phyloP scores from a whole-genome alignment of 768 basidiomycete species.

The Leccinum ochraceum region DNA sequence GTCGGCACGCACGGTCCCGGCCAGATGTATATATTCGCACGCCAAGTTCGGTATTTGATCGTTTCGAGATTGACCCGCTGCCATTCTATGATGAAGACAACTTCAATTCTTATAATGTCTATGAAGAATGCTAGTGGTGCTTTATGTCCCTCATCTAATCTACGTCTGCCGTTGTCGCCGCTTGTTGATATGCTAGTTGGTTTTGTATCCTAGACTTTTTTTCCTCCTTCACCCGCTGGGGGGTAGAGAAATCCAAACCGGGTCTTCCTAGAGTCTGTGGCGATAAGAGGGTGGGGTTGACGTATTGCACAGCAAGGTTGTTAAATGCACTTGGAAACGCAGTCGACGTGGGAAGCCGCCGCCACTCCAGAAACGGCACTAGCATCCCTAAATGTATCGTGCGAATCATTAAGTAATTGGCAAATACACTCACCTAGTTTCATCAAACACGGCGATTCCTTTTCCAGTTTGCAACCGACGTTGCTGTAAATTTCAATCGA shows the following conservation, averaged over 20 bases:
- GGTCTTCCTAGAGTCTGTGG: constrained; percentile 7
- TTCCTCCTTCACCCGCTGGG: not conserved
- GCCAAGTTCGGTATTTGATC: constrained; percentile 59
- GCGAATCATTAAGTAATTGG: constrained; percentile 3
- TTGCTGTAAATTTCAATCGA: constrained; percentile 41
- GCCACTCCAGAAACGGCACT: constrained; percentile 53
- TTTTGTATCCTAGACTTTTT: constrained; percentile 30
- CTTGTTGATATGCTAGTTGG: constrained; percentile 31
- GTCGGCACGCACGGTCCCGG: constrained; percentile 47
- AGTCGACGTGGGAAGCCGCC: constrained; percentile 49
- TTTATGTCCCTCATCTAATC: constrained; percentile 33
- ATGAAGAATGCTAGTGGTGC: constrained; percentile 60
- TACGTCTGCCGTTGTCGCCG: constrained; percentile 19
- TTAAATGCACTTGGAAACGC: constrained; percentile 66
- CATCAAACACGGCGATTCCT: constrained; percentile 52
- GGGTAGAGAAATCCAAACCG: not conserved
- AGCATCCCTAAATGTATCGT: constrained; percentile 15
- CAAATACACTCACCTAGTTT: constrained; percentile 48
- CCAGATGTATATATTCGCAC: constrained; percentile 64
- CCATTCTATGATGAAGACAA: constrained; percentile 60
- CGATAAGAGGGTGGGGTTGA: constrained; percentile 25
- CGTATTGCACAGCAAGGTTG: constrained; percentile 60
- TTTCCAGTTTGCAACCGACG: constrained; percentile 49
- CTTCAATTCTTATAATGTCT: constrained; percentile 50
- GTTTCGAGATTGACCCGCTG: constrained; percentile 69